Conservation (phyloP, 305 asterid species). For the Fraxinus angustifolia region DNA sequence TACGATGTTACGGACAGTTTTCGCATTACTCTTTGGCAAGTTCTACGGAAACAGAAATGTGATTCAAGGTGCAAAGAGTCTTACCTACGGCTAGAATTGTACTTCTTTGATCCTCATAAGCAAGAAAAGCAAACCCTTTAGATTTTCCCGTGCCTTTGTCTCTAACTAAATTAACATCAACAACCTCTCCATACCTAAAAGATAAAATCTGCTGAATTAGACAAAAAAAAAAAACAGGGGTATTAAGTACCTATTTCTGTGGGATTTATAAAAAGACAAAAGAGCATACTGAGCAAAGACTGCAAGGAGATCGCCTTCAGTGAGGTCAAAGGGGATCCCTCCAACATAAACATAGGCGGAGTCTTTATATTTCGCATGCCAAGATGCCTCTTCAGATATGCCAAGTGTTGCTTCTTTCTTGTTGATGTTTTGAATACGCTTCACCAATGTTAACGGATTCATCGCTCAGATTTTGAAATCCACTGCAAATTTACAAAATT, state of each 20-base stretch:
- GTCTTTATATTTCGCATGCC: slow-evolving; percentile 87
- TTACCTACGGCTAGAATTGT: slow-evolving; percentile 82
- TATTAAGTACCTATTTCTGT: not conserved
- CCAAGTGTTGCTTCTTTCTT: slow-evolving; percentile 72
- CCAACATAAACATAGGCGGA: slow-evolving; percentile 81
- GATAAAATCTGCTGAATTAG: not conserved
- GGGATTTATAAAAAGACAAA: not conserved
- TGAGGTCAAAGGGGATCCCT: slow-evolving; percentile 77
- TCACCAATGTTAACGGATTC: slow-evolving; percentile 83
- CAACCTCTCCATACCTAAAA: slow-evolving; percentile 80
- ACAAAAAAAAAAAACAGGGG: not conserved
- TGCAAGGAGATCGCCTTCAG: slow-evolving; percentile 92
- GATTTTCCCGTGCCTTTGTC: slow-evolving; percentile 90
- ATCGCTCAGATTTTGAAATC: slow-evolving; percentile 21
- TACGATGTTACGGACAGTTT: not conserved
- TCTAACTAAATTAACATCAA: slow-evolving; percentile 73
- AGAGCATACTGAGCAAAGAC: slow-evolving; percentile 66
- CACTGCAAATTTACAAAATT: not conserved
- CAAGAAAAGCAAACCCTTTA: slow-evolving; percentile 79
- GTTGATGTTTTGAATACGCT: slow-evolving; percentile 73
- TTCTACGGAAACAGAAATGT: not conserved
- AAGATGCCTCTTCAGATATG: slow-evolving; percentile 74
- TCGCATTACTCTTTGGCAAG: not conserved
- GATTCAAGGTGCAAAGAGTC: slow-evolving; percentile 21
- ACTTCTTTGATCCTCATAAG: slow-evolving; percentile 93